Conservation (phyloP, 768 basidiomycete species). For the Omphalotus guepiniiformis region DNA sequence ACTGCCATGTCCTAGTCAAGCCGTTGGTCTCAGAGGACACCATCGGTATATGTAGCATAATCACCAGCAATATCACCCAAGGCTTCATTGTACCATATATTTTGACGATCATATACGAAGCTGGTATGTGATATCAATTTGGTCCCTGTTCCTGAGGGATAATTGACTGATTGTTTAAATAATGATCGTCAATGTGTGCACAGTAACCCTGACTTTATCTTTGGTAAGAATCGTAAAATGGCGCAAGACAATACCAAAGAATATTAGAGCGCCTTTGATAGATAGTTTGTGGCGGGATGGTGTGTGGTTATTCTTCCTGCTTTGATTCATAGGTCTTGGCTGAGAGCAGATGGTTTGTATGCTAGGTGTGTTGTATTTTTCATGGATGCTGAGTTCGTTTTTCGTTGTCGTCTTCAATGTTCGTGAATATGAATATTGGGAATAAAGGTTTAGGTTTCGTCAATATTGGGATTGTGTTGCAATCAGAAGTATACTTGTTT, state of each 20-base stretch:
- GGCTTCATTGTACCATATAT: constrained; percentile 14
- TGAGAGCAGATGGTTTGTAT: not conserved
- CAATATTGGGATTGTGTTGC: constrained; percentile 16
- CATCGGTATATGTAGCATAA: constrained; percentile 9
- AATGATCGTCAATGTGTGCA: no score
- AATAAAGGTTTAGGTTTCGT: constrained; percentile 13
- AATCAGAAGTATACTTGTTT: constrained; percentile 10
- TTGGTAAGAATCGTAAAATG: constrained; percentile 14
- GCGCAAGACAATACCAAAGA: constrained; percentile 11
- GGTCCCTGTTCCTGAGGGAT: not conserved
- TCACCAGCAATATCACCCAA: constrained; percentile 11
- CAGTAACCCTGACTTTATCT: constrained; percentile 15
- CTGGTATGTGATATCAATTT: constrained; percentile 2
- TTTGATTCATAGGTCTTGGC: not conserved
- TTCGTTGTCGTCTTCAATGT: not conserved
- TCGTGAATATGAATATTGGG: not conserved
- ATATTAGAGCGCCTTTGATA: constrained; percentile 13
- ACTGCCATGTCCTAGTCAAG: not conserved
- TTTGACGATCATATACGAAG: constrained; percentile 17
- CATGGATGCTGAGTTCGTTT: constrained; percentile 14
- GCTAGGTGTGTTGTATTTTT: constrained; percentile 15
- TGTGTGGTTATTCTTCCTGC: constrained; percentile 1
- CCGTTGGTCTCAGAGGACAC: not conserved
- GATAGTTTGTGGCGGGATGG: constrained; percentile 18
- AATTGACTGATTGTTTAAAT: not conserved